phyloP scores from a whole-genome alignment of 352 stramenopile genomes.

The Phytophthora palmivora region DNA sequence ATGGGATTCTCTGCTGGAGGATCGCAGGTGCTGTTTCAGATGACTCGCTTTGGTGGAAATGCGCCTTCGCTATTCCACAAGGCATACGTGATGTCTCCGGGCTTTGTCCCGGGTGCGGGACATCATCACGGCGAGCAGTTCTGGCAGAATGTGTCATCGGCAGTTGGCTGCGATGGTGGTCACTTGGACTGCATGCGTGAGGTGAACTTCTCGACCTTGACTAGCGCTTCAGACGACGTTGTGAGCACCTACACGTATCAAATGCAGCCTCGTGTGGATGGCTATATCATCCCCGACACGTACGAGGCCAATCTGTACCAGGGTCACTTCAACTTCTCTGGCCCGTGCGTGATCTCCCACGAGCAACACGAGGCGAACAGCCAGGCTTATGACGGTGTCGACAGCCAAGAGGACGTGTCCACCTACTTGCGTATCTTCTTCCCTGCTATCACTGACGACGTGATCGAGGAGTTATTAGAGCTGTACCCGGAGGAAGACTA shows the following conservation, averaged over 20 bases:
- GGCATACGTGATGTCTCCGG: slow-evolving; percentile 36
- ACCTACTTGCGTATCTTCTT: slow-evolving; percentile 38
- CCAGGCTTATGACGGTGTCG: slow-evolving; percentile 8
- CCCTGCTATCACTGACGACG: slow-evolving; percentile 31
- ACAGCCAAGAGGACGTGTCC: slow-evolving; percentile 22
- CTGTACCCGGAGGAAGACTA: slow-evolving; percentile 33
- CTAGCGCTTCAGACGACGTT: slow-evolving; percentile 2
- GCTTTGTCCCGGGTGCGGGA: slow-evolving; percentile 28
- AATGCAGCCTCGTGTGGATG: slow-evolving; percentile 37
- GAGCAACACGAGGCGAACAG: background rate
- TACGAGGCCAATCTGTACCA: slow-evolving; percentile 36
- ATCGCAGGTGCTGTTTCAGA: slow-evolving; percentile 35
- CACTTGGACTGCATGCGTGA: slow-evolving; percentile 34
- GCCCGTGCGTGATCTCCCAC: slow-evolving; percentile 22
- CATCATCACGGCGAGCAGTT: slow-evolving; percentile 35
- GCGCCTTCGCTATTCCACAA: slow-evolving; percentile 35
- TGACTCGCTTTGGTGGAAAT: slow-evolving; percentile 36
- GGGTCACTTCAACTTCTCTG: slow-evolving; percentile 35
- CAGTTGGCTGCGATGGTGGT: slow-evolving; percentile 24
- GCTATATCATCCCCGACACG: slow-evolving; percentile 30
- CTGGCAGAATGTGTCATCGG: slow-evolving; percentile 38
- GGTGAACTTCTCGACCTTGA: slow-evolving; percentile 23
- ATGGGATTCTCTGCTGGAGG: slow-evolving; percentile 35
- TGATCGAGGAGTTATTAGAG: slow-evolving; percentile 21
- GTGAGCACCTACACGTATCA: slow-evolving; percentile 30